Percentiles rank a stretch among this genome's conserved stretches.
These are phyloP conservation scores for Effrenium voratum DNA, from an alignment of 73 alveolate genomes.

Conservation along the genomic window DNA sequence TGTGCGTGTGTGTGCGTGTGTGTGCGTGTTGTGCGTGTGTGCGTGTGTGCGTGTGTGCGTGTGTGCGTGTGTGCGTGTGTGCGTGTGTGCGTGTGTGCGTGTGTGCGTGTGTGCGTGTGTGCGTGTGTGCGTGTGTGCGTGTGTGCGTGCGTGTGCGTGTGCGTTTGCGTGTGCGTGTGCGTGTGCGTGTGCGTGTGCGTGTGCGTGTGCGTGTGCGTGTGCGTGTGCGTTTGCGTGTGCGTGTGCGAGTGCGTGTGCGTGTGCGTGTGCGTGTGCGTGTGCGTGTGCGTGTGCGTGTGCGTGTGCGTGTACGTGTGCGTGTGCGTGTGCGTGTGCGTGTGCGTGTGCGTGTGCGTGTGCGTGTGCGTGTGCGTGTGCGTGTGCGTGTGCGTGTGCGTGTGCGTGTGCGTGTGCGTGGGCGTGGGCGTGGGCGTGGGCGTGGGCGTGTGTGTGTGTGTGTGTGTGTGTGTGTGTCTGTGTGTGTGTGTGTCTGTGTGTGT, in stretches of 20 bases:
- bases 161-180: constrained; percentile 24
- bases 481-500: no score
- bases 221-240: constrained; percentile 35
- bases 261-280: constrained; percentile 35
- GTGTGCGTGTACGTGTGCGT: constrained; percentile 29
- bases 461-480: neutral
- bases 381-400: constrained; percentile 22
- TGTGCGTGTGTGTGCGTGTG: no score
- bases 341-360: constrained; percentile 20
- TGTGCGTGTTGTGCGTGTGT: no score
- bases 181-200: constrained; percentile 35
- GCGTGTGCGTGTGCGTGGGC: no score
- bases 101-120: constrained; percentile 25
- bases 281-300: constrained; percentile 37
- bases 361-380: constrained; percentile 19
- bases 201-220: constrained; percentile 35
- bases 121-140: constrained; percentile 24
- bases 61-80: constrained; percentile 38
- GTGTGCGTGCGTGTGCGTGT: constrained; percentile 35
- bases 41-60: constrained; percentile 31
- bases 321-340: constrained; percentile 40
- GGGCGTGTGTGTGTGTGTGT: constrained; percentile 5
- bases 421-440: no score
- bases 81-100: constrained; percentile 32
- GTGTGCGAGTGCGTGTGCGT: constrained; percentile 30